Evolutionary conservation across 208 protist genomes (phyloP), one percentile per base, ranked within the genome.

Genomic region (Crithidia acanthocephali): DNA sequence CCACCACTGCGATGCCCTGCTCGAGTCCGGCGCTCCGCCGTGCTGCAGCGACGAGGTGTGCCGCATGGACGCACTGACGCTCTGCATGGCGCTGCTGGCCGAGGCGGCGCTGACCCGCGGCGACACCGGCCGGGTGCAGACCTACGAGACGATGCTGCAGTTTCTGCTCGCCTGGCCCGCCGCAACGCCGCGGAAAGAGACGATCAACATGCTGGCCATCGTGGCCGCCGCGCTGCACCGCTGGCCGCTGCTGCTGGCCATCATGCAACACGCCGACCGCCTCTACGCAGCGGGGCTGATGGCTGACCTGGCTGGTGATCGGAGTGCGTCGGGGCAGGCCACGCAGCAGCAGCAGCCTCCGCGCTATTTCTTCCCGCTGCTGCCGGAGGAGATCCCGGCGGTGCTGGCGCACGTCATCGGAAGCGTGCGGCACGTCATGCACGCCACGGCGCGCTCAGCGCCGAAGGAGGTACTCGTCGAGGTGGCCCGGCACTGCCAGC

Each of bases 361-460:
- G 18, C 72, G 72, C 16, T 91, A 84, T 63, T 90, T 95, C 57
- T 75, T 67, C 16, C 61, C 83, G 27, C 65, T 95, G 16, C 70
- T 78, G 7, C 66, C 79, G 0, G 76, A 79, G 37, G 87, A 91
- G 44, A 60, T 95, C 11, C 87, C 87, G 10, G 75, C 67, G 3
- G 67, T 90, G 13, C 64, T 95, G 60, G 60, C 57, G 11, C 63
- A 66, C 30, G 52, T 84, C 32, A 66, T 95, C 30, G 86, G 87
- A 3, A 47, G 63, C 33, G 64, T 78, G 33, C 83, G 85, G 28
- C 86, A 95, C 73, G 80, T 91, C 27, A 87, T 93, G 76, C 90
- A 95, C 52, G 68, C 72, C 9, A 84, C 67, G 18, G 85, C 87
- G 8, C 68, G 70, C 20, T 71, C 35, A 53, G 91, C 84, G 0